These are phyloP conservation scores for Pichia sp. DNA, from an alignment of 1,139 yeast genomes.

Conservation along the genomic window DNA sequence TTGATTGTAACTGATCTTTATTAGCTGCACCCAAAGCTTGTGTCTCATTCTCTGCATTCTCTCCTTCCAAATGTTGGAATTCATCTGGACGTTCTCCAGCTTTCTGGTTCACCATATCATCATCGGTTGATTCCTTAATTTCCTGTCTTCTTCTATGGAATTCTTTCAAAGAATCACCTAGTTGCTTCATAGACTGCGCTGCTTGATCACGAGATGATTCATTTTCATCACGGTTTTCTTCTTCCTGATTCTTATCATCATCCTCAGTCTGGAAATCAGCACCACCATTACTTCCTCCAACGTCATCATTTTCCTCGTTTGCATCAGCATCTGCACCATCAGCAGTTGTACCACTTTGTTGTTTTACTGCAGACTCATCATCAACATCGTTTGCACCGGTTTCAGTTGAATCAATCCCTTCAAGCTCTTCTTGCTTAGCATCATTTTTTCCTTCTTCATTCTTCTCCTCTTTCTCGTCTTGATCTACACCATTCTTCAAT, in stretches of 20 bases:
- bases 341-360: constrained; percentile 62
- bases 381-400: constrained; percentile 37
- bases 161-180: constrained; percentile 87
- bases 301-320: constrained; percentile 57
- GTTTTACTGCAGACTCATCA: constrained; percentile 62
- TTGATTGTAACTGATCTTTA: constrained; percentile 66
- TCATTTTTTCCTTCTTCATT: constrained; percentile 41
- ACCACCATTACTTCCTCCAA: constrained; percentile 67
- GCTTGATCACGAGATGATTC: constrained; percentile 68
- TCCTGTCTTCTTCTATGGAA: constrained; percentile 89
- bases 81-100: constrained; percentile 75
- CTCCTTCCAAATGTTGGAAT: constrained; percentile 87
- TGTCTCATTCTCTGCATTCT: constrained; percentile 64
- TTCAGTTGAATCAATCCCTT: constrained; percentile 34
- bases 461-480: constrained; percentile 16
- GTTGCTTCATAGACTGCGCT: constrained; percentile 73
- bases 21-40: constrained; percentile 92
- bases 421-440: constrained; percentile 38
- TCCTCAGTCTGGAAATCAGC: constrained; percentile 39
- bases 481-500: constrained; percentile 19
- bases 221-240: constrained; percentile 32
- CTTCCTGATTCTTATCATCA: constrained; percentile 24
- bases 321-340: constrained; percentile 72
- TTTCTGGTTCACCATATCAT: constrained; percentile 40
- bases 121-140: constrained; percentile 54